These are phyloP conservation scores for Mortierella sp. DNA, from an alignment of 371 early-diverging fungal species.

Conservation along the genomic window DNA sequence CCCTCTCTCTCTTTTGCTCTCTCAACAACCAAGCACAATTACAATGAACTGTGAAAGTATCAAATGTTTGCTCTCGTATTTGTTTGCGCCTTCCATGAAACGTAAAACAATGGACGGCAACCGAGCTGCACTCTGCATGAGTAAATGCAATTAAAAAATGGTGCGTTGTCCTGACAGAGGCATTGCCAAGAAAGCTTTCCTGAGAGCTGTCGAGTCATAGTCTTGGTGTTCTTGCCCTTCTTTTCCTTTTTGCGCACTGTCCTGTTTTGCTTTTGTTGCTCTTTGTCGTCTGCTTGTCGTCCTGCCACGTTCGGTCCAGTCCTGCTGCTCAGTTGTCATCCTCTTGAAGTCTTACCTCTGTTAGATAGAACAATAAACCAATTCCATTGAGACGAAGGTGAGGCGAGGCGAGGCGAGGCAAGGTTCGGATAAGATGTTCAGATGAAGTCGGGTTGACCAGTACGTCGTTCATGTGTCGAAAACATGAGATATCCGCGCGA, in stretches of 20 bases:
- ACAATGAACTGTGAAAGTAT: not conserved
- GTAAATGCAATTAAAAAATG: constrained; percentile 20
- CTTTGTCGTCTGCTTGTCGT: not conserved
- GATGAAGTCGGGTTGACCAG: too few species aligned
- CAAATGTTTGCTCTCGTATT: constrained; percentile 25
- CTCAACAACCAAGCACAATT: not conserved
- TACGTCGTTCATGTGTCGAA: not conserved
- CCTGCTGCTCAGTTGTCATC: not conserved
- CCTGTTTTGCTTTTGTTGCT: not conserved
- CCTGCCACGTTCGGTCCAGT: not conserved
- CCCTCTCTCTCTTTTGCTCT: not conserved
- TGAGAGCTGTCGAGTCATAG: not conserved
- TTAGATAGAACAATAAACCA: constrained; percentile 10
- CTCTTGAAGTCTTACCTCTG: constrained; percentile 31
- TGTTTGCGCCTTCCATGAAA: constrained; percentile 9
- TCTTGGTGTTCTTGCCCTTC: not conserved
- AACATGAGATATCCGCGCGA: constrained; percentile 1
- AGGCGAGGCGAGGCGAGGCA: not conserved
- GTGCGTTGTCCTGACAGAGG: not conserved
- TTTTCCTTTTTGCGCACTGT: not conserved
- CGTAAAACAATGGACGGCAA: not conserved
- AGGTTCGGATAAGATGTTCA: not conserved
- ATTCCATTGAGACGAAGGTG: not conserved
- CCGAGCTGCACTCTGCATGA: not conserved
- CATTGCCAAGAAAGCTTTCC: not conserved